Evolutionary conservation across 306 rosid genomes (phyloP).

Genomic region (Acacia melanoxylon): DNA sequence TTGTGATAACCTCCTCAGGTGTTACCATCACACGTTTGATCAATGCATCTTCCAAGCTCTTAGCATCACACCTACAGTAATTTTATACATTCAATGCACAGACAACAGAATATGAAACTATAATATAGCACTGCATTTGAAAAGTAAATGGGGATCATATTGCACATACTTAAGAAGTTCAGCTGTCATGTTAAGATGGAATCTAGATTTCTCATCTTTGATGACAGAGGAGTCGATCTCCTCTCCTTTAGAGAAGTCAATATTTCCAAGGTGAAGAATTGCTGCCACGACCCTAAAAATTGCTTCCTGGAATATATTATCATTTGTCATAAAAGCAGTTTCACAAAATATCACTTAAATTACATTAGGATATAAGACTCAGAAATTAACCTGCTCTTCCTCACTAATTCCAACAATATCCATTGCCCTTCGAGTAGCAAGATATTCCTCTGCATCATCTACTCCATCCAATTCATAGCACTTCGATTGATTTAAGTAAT

Average conservation of each 20-base stretch:
- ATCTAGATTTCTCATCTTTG: conserved; percentile 89
- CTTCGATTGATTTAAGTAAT: conserved; percentile 91
- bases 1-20: conserved; percentile 96
- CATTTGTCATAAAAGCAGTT: conserved; percentile 36
- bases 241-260: conserved; percentile 94
- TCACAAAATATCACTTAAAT: background rate
- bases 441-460: conserved; percentile 89
- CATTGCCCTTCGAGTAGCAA: conserved; percentile 98
- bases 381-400: conserved; percentile 80
- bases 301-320: conserved; percentile 69
- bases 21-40: conserved; percentile 99
- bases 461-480: conserved; percentile 88
- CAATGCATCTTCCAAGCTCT: conserved; percentile 97
- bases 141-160: conserved; percentile 25
- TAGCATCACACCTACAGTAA: conserved; percentile 75
- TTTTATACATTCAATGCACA: conserved; percentile 13
- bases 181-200: conserved; percentile 87
- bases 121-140: conserved; percentile 21
- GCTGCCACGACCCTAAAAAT: conserved; percentile 97
- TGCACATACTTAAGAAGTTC: conserved; percentile 79
- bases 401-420: conserved; percentile 98
- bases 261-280: conserved; percentile 92
- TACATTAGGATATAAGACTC: conserved; percentile 24
- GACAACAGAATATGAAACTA: conserved; percentile 23
- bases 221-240: conserved; percentile 94